Evolutionary conservation across 2,329 filamentous ascomycete genomes (phyloP).

Genomic region (Dactylonectria macrodidyma): DNA sequence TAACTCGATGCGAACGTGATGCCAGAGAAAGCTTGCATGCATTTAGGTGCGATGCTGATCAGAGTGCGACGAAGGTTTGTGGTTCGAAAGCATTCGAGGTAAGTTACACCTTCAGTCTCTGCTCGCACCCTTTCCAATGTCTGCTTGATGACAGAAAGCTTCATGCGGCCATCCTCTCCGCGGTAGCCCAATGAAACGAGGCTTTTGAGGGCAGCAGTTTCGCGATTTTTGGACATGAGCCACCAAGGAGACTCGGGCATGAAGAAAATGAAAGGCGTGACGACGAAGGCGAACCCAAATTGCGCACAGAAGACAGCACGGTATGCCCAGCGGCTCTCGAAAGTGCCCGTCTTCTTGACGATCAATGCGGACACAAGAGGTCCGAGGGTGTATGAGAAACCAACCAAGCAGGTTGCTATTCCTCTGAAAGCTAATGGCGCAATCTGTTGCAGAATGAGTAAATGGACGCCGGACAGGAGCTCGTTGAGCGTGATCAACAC

Average conservation of each 20-base stretch:
- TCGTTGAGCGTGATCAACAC: no score
- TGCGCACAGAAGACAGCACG: conserved; percentile 12
- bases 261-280: not conserved
- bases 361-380: conserved; percentile 5
- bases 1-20: conserved; percentile 16
- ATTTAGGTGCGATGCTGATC: conserved; percentile 3
- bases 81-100: conserved; percentile 17
- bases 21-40: conserved; percentile 11
- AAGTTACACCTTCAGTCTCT: conserved; percentile 18
- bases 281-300: conserved; percentile 12
- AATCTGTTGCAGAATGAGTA: conserved; percentile 1
- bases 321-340: conserved; percentile 9
- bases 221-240: not conserved
- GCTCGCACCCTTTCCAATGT: conserved; percentile 1
- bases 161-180: not conserved
- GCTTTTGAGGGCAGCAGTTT: not conserved
- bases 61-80: conserved; percentile 7
- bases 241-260: conserved; percentile 18
- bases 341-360: conserved; percentile 8
- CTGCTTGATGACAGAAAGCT: not conserved
- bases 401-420: conserved; percentile 8
- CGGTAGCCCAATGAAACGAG: conserved; percentile 1
- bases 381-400: conserved; percentile 2
- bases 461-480: not conserved
- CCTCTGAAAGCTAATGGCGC: conserved; percentile 6